A percentile compares a stretch with the other conserved stretches of the same genome.
These are phyloP conservation scores for Geotrichum aggregatum DNA, from an alignment of 1,139 yeast species.

Conservation along the genomic window DNA sequence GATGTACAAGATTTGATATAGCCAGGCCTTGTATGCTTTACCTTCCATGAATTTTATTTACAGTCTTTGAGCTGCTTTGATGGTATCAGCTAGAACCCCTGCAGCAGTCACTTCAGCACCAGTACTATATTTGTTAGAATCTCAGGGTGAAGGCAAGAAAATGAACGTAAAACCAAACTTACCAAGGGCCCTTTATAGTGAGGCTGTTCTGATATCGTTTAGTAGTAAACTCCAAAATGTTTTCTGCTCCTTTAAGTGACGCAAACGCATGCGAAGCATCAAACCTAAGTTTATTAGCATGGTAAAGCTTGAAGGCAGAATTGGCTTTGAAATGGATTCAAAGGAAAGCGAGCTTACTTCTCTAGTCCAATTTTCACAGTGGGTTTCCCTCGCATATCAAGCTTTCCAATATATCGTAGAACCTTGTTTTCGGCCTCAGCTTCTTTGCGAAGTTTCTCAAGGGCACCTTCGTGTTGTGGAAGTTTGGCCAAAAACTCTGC, in stretches of 20 bases:
- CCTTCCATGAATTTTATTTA: neutral
- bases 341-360: conserved; percentile 50
- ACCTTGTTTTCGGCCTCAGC: conserved; percentile 85
- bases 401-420: conserved; percentile 86
- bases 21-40: too few species aligned
- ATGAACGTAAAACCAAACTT: conserved; percentile 2
- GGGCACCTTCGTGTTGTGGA: conserved; percentile 76
- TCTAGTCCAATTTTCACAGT: conserved; percentile 82
- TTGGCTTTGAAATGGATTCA: neutral
- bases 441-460: conserved; percentile 69
- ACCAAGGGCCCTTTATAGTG: conserved; percentile 94
- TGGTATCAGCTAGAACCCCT: conserved; percentile 91
- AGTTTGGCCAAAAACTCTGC: conserved; percentile 75
- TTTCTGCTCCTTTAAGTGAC: conserved; percentile 89
- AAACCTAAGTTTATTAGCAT: conserved; percentile 26
- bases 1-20: too few species aligned
- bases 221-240: conserved; percentile 86
- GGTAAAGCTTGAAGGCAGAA: neutral
- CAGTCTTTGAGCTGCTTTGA: conserved; percentile 81
- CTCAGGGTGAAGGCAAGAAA: neutral
- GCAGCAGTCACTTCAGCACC: conserved; percentile 99
- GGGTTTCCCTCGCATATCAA: conserved; percentile 58
- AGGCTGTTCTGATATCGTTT: conserved; percentile 89
- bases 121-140: conserved; percentile 45
- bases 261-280: conserved; percentile 93